Percentiles rank a stretch among this genome's conserved stretches.
phyloP scores from a whole-genome alignment of 768 basidiomycete genomes.

The Boletales sp. region DNA sequence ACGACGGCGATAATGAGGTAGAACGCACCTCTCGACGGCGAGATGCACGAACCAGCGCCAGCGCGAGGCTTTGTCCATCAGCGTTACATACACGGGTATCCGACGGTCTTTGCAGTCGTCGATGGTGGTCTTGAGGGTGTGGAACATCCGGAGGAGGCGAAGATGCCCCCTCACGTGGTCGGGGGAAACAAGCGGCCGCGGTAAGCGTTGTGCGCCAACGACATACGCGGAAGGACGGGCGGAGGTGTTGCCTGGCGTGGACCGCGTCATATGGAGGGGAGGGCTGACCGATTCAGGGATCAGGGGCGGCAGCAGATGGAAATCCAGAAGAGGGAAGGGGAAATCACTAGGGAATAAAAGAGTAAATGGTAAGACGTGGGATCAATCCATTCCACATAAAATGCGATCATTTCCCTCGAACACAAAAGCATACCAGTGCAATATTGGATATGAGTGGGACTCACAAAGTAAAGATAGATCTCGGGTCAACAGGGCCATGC shows the following conservation, averaged over 20 bases:
- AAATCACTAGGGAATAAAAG: not conserved
- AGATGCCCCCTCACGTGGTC: slow-evolving; percentile 34
- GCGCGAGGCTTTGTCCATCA: slow-evolving; percentile 26
- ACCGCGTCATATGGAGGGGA: slow-evolving; percentile 4
- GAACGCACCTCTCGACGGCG: slow-evolving; percentile 34
- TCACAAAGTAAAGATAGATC: not conserved
- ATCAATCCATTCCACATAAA: not conserved
- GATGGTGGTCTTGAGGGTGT: slow-evolving; percentile 25
- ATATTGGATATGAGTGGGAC: slow-evolving; percentile 1
- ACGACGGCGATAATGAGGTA: too few species aligned
- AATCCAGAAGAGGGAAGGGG: not conserved
- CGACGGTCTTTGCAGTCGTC: slow-evolving; percentile 26
- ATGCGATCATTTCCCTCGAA: not conserved
- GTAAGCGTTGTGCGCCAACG: slow-evolving; percentile 16
- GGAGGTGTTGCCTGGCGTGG: not conserved
- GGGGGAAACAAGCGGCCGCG: slow-evolving; percentile 28
- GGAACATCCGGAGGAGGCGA: slow-evolving; percentile 31
- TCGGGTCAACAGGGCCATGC: not conserved
- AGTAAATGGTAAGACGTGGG: slow-evolving; percentile 4
- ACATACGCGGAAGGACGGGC: slow-evolving; percentile 7
- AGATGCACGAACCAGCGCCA: slow-evolving; percentile 41
- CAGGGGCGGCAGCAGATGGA: not conserved
- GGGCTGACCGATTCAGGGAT: not conserved
- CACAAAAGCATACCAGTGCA: slow-evolving; percentile 7
- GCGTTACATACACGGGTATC: slow-evolving; percentile 23